Evolutionary conservation across 805 yeast species (phyloP).

Genomic region (Scheffersomyces ergatensis): DNA sequence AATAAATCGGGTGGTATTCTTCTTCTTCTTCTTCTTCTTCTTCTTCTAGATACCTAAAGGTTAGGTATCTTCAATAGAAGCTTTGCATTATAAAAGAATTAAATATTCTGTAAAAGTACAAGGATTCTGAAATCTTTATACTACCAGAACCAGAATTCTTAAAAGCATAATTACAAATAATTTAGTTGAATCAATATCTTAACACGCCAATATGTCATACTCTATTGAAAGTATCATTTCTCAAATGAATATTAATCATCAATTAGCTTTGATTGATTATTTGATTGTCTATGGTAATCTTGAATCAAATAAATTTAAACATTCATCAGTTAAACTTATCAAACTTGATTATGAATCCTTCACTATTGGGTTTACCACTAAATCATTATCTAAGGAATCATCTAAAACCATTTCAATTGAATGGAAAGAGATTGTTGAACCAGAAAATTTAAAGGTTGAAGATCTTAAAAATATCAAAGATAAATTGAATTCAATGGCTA

Average conservation of each 20-base stretch:
- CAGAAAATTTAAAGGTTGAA: conserved; percentile 21
- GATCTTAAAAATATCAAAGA: conserved; percentile 36
- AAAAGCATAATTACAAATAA: no score
- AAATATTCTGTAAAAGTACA: no score
- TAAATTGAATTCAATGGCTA: conserved; percentile 71
- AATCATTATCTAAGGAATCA: conserved; percentile 6
- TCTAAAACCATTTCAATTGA: conserved; percentile 13
- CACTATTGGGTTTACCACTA: conserved; percentile 19
- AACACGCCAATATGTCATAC: no score
- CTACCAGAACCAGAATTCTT: no score
- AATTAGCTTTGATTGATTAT: conserved; percentile 69
- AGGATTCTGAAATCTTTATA: no score
- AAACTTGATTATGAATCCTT: conserved; percentile 22
- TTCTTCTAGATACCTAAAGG: no score
- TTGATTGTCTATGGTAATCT: conserved; percentile 64
- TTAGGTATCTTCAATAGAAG: no score
- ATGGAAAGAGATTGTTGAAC: conserved; percentile 30
- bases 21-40: no score
- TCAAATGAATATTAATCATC: conserved; percentile 82
- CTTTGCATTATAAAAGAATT: no score
- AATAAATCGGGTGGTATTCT: no score
- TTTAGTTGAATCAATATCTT: no score
- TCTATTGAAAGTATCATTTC: conserved; percentile 55
- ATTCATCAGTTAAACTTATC: conserved; percentile 25
- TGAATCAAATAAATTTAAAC: conserved; percentile 39